Evolutionary conservation across 1,139 yeast genomes (phyloP).

Genomic region (Pichia sp.): DNA sequence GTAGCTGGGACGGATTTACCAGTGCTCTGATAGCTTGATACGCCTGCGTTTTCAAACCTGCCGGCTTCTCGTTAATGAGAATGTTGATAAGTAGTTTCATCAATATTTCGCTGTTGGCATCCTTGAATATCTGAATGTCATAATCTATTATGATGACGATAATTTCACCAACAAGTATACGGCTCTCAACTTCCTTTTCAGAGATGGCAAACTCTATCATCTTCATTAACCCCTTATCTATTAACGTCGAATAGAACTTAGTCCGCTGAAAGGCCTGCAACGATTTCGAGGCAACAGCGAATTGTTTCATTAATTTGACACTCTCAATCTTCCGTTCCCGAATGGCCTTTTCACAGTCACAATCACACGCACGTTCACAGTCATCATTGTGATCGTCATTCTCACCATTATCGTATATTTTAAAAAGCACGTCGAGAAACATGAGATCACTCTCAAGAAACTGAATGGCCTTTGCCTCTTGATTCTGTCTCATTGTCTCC

Average conservation of each 20-base stretch:
- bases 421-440: too few relatives aligned
- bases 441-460: too few relatives aligned
- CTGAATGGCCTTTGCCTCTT: too few relatives aligned
- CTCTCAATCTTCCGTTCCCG: slow-evolving; percentile 71
- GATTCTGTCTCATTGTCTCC: slow-evolving; percentile 55
- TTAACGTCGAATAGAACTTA: slow-evolving; percentile 56
- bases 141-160: slow-evolving; percentile 78
- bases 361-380: too few relatives aligned
- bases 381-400: too few relatives aligned
- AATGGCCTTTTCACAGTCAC: too few relatives aligned
- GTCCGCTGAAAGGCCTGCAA: slow-evolving; percentile 59
- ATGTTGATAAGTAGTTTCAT: slow-evolving; percentile 55
- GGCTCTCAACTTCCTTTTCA: slow-evolving; percentile 34
- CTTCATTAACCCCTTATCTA: slow-evolving; percentile 62
- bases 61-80: slow-evolving; percentile 54
- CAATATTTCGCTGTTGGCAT: slow-evolving; percentile 46
- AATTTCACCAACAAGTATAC: slow-evolving; percentile 76
- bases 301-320: slow-evolving; percentile 72
- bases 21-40: slow-evolving; percentile 74
- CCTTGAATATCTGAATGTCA: slow-evolving; percentile 61
- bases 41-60: slow-evolving; percentile 76
- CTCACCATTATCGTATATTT: too few relatives aligned
- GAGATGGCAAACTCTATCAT: slow-evolving; percentile 64
- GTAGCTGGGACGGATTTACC: slow-evolving; percentile 47
- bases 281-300: slow-evolving; percentile 65